These are phyloP conservation scores for Closterium sp. DNA, from an alignment of 139 green algal genomes.

Conservation along the genomic window DNA sequence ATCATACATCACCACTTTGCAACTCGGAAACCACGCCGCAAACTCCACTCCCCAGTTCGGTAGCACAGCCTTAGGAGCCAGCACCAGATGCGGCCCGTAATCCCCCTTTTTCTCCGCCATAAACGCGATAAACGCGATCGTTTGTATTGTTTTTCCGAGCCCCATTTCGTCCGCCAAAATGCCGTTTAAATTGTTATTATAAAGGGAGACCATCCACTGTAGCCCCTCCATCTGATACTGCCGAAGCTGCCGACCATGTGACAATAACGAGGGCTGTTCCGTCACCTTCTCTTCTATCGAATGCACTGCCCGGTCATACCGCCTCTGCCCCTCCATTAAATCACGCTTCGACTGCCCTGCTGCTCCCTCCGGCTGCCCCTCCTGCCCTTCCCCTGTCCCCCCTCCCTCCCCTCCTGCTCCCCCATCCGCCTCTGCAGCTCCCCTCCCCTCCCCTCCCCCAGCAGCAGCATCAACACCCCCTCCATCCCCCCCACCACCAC, in stretches of 20 bases:
- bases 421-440: not conserved
- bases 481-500: constrained; percentile 4
- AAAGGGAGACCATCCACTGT: constrained; percentile 65
- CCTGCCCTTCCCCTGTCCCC: not conserved
- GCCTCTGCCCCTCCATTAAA: constrained; percentile 39
- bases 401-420: constrained; percentile 16
- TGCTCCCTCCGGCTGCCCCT: not conserved
- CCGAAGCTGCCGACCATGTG: constrained; percentile 54
- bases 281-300: constrained; percentile 51
- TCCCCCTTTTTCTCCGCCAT: constrained; percentile 64
- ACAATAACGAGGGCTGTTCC: constrained; percentile 52
- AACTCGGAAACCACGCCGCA: constrained; percentile 60
- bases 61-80: constrained; percentile 73
- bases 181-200: constrained; percentile 71
- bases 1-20: constrained; percentile 30
- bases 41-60: constrained; percentile 71
- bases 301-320: constrained; percentile 47
- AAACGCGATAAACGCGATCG: constrained; percentile 60
- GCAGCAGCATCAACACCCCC: not conserved
- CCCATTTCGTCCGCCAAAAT: constrained; percentile 71
- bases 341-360: constrained; percentile 16
- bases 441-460: not conserved
- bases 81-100: constrained; percentile 68
- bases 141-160: constrained; percentile 66
- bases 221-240: constrained; percentile 60